These are phyloP conservation scores for Phytophthora quininea DNA, from an alignment of 352 stramenopile species.

Conservation along the genomic window DNA sequence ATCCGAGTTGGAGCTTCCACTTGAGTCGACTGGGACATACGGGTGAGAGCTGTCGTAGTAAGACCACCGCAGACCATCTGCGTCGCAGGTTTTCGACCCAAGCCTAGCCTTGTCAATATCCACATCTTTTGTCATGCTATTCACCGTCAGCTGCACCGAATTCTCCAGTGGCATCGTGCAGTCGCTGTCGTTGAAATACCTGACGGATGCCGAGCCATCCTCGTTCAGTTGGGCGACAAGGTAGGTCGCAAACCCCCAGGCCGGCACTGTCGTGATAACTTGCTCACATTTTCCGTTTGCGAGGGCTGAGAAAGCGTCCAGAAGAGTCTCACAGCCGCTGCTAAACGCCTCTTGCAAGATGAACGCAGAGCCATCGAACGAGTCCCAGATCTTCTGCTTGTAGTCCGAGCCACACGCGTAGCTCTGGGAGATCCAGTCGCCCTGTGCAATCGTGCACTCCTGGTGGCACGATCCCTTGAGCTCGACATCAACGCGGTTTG, in stretches of 20 bases:
- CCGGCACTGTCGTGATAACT: neutral
- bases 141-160: neutral
- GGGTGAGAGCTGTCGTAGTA: neutral
- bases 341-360: conserved; percentile 3
- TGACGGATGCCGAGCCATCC: neutral
- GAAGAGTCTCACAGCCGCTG: neutral
- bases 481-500: conserved; percentile 8
- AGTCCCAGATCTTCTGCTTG: neutral
- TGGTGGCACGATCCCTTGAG: neutral
- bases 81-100: neutral
- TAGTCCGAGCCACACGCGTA: neutral
- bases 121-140: neutral
- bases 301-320: neutral
- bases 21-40: neutral
- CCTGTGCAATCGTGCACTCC: neutral
- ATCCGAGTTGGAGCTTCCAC: neutral
- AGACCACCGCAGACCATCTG: neutral
- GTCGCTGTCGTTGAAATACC: conserved; percentile 1
- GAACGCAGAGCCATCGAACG: neutral
- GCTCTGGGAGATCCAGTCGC: conserved; percentile 3
- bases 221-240: neutral
- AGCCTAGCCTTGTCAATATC: neutral
- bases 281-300: neutral
- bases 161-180: neutral
- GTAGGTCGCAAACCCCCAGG: conserved; percentile 1